Evolutionary conservation across 352 stramenopile genomes (phyloP).

Genomic region (Pythium scleroteichum): DNA sequence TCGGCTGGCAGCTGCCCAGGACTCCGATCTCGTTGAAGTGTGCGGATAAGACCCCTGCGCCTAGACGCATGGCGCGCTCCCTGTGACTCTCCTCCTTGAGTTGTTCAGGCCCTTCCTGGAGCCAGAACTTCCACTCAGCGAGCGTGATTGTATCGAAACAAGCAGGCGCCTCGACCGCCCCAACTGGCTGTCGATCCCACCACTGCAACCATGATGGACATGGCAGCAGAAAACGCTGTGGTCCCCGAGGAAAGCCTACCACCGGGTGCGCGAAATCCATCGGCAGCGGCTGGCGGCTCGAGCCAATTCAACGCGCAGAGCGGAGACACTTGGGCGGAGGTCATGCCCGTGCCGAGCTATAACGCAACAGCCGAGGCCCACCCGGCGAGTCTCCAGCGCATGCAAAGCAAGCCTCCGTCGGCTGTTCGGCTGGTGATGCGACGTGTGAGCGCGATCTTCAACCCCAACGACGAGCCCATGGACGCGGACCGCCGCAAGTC

Average conservation of each 20-base stretch:
- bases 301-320: background rate
- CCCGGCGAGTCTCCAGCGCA: slow-evolving; percentile 4
- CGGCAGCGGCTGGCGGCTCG: background rate
- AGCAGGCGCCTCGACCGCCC: background rate
- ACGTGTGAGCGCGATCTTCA: slow-evolving; percentile 45
- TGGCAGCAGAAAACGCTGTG: slow-evolving; percentile 35
- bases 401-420: slow-evolving; percentile 28
- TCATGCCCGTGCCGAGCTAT: slow-evolving; percentile 8
- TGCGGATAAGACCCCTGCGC: slow-evolving; percentile 12
- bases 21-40: slow-evolving; percentile 3
- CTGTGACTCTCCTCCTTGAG: too few relatives aligned
- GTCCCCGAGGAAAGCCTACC: slow-evolving; percentile 27
- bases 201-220: slow-evolving; percentile 44
- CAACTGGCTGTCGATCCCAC: background rate
- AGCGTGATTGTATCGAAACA: background rate
- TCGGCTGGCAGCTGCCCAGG: too few relatives aligned
- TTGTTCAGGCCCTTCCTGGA: too few relatives aligned
- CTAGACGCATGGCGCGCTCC: too few relatives aligned
- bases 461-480: slow-evolving; percentile 40
- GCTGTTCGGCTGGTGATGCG: slow-evolving; percentile 32
- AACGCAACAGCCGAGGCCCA: background rate
- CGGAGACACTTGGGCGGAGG: slow-evolving; percentile 15
- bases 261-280: background rate
- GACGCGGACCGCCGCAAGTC: slow-evolving; percentile 40
- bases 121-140: too few relatives aligned